Base-by-base conservation (phyloP, 441 rosid species). In the Syzygium malaccense region DNA sequence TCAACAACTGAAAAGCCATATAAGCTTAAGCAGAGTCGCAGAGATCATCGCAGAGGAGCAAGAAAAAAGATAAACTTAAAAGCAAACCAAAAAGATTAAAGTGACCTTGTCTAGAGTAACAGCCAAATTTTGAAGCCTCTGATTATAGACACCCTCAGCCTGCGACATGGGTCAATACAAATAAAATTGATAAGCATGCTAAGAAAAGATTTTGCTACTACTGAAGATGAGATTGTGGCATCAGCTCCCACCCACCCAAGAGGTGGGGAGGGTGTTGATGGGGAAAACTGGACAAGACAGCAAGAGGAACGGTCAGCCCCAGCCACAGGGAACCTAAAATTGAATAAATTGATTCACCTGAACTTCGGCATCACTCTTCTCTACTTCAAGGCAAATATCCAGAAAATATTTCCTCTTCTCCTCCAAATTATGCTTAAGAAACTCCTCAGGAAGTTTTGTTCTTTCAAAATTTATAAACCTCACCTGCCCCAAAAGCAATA, bases 131-230 rank as follows among this genome's bases (percentile, higher is more conserved):
- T 98, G 99, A 91, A 98, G 99, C 93, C 99, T 96, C 96, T 98
- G 99, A 92, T 98, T 98, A 93, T 96, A 97, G 88, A 98, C 99
- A 89, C 99, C 99, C 94, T 98, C 99, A 80, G 99, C 99, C 99
- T 98, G 94, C 68, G 45, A 68, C 91, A 87, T 75, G 79, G 88
- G 91, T 88, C 86, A 85, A 89, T 41, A 88, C 78, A 88, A 49
- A 87, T 32, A 86, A 58, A 79, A 90, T 89, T 90, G 90, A 89
- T 55, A 62, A 33, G 66, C 85, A 90, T 55, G 20, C 62, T 13
- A 32, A 30, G n/a, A 48, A 85, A 85, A 85, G 53, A 41, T 17
- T 45, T 28, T 30, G 1, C 26, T 41, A 30, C 45, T 32, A 85
- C 41, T 32, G 62, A 41, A 45, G 58, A 48, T 19, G 32, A 48